A percentile compares a stretch with the other conserved stretches of the same genome.
phyloP scores from a whole-genome alignment of 2,329 filamentous ascomycete species.

The Beauveria sp. region DNA sequence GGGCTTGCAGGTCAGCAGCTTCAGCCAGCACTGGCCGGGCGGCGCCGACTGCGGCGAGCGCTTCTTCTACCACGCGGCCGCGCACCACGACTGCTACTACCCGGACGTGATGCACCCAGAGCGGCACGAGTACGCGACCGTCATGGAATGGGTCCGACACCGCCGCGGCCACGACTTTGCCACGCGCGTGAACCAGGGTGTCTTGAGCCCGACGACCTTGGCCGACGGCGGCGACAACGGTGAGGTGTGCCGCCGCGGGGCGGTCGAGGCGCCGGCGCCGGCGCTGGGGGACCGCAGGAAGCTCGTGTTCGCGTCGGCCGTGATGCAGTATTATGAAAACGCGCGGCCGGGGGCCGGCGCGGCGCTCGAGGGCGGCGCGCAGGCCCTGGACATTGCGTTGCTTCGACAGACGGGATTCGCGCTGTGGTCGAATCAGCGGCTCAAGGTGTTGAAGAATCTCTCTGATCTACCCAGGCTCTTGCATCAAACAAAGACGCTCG shows the following conservation, averaged over 20 bases:
- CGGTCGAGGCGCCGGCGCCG: neutral
- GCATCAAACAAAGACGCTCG: neutral
- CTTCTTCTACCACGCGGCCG: conserved; percentile 9
- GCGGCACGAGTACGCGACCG: conserved; percentile 4
- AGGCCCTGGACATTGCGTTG: neutral
- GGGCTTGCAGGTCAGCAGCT: conserved; percentile 7
- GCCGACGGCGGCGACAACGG: neutral
- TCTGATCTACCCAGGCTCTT: neutral
- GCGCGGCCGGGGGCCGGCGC: neutral
- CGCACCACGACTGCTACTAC: conserved; percentile 9
- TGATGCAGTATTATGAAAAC: conserved; percentile 3
- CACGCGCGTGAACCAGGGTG: conserved; percentile 4
- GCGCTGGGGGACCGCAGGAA: neutral
- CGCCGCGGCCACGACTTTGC: neutral
- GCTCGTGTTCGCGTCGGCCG: neutral
- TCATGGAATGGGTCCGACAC: neutral
- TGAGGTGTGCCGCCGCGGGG: neutral
- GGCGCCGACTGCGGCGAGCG: conserved; percentile 1
- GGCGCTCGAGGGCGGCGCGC: neutral
- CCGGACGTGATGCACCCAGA: conserved; percentile 8
- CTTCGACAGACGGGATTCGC: conserved; percentile 6
- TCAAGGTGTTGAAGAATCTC: neutral
- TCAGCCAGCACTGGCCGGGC: conserved; percentile 10
- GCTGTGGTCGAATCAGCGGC: conserved; percentile 8
- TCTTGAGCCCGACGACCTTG: neutral